These are phyloP conservation scores for Nidula microcarpa DNA, from an alignment of 768 basidiomycete genomes.

Conservation along the genomic window DNA sequence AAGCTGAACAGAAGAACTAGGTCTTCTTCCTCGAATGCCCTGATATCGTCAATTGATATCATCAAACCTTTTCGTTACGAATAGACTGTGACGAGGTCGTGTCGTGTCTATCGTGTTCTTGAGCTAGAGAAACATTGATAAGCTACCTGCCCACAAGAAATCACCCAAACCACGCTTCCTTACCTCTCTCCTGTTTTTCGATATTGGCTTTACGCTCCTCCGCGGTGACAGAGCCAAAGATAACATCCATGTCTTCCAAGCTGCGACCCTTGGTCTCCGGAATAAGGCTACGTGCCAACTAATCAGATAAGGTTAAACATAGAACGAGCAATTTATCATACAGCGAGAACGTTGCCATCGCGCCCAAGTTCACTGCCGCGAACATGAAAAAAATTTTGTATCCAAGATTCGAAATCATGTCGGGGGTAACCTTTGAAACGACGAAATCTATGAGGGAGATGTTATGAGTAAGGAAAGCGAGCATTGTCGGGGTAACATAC, in stretches of 20 bases:
- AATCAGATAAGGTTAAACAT: not conserved
- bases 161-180: not conserved
- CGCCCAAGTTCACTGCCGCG: slow-evolving; percentile 68
- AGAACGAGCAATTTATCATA: slow-evolving; percentile 24
- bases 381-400: slow-evolving; percentile 81
- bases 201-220: slow-evolving; percentile 56
- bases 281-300: slow-evolving; percentile 33
- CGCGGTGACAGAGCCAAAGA: slow-evolving; percentile 54
- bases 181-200: slow-evolving; percentile 38
- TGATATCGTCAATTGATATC: no score
- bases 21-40: no score
- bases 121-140: not conserved
- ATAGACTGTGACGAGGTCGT: not conserved
- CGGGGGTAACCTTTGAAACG: slow-evolving; percentile 68
- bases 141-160: not conserved
- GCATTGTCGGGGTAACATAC: slow-evolving; percentile 38
- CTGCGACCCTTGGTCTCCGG: slow-evolving; percentile 61
- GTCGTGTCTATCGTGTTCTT: not conserved
- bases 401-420: slow-evolving; percentile 54
- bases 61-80: not conserved
- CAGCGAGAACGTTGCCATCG: slow-evolving; percentile 69
- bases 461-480: not conserved
- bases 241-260: slow-evolving; percentile 52
- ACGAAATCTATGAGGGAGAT: slow-evolving; percentile 50
- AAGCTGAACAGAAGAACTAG: no score